A percentile compares a stretch with the other conserved stretches of the same genome.
These are phyloP conservation scores for Rhodotorula sp. DNA, from an alignment of 1,284 basidiomycete genomes.

Conservation along the genomic window DNA sequence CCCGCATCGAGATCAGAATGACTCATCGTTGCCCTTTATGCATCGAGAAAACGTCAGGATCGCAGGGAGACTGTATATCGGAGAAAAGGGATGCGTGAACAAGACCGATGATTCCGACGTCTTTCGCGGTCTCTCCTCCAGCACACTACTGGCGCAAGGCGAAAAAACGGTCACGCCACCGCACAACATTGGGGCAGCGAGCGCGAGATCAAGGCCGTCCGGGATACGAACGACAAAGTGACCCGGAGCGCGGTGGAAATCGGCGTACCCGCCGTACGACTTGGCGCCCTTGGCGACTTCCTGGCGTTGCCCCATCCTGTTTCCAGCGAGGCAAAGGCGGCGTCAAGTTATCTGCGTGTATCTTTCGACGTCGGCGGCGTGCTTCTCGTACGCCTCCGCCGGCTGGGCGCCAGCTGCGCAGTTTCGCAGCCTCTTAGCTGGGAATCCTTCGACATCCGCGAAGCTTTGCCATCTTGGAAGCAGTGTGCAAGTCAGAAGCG, in stretches of 20 bases:
- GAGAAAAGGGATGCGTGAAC: constrained; percentile 20
- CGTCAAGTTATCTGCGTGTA: no score
- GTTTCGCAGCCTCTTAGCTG: no score
- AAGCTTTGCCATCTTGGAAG: constrained; percentile 1
- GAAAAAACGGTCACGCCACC: constrained; percentile 15
- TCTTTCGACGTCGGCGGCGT: no score
- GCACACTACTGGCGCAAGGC: constrained; percentile 55
- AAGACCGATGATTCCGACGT: constrained; percentile 55
- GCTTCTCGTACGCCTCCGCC: no score
- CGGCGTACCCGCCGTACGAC: constrained; percentile 53
- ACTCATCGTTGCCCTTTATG: no score
- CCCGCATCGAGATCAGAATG: no score
- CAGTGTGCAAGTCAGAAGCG: constrained; percentile 37
- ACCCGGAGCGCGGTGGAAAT: constrained; percentile 51
- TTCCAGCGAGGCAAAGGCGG: no score
- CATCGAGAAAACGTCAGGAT: no score
- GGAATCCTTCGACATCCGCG: no score
- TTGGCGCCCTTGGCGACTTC: constrained; percentile 43
- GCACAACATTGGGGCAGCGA: constrained; percentile 52
- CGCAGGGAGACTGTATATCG: no score
- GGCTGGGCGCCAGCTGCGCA: no score
- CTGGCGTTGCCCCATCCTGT: constrained; percentile 28
- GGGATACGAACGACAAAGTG: constrained; percentile 51
- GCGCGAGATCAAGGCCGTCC: constrained; percentile 47
- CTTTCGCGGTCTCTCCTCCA: constrained; percentile 51